Evolutionary conservation across 2,329 filamentous ascomycete species (phyloP), one percentile per base, ranked within the genome.

Genomic region (Cercospora brassicicola): DNA sequence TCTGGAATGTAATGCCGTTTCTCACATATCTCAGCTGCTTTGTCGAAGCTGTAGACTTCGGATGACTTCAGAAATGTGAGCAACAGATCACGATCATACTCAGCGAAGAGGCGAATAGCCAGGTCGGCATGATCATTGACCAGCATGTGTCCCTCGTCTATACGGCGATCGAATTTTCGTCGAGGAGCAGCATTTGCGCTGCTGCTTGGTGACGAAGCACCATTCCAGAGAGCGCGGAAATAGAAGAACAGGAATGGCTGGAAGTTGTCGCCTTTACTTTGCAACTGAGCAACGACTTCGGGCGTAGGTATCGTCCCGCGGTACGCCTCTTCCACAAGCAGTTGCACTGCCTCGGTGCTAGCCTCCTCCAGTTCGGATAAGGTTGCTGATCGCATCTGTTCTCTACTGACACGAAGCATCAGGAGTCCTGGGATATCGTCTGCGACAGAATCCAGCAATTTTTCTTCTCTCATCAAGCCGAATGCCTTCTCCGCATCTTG

Each of bases 351-450:
- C 78, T 99, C 94, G 0, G 89, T 86, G 0, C 93, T 95, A 3
- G 90, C 86, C 66, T 91, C 89, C 76, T 93, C 91, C 3, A 98
- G 84, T 70, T 97, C 93, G 0, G 84, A 79, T 18, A 88, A 81
- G 0, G 88, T 82, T 73, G 93, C 91, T 5, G 85, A 86, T 62
- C 87, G 85, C 67, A 91, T 81, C 72, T 91, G 88, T 62, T 89
- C 87, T 69, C 89, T 86, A 0, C 91, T 89, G 2, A 99, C 91
- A n/a, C 94, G 88, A 62, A 99, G 86, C 71, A 92, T 86, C 65
- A 99, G 90, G 74, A 99, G 92, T 39, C 91, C 90, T 4, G 93
- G 90, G 39, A 99, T 94, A 77, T 99, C 93, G 75, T 97, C 94
- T 0, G 88, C 88, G 11, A 98, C 89, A 0, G 93, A 90, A 74